These are phyloP conservation scores for Penicillium sp. DNA, from an alignment of 2,329 filamentous ascomycete genomes.

Conservation along the genomic window DNA sequence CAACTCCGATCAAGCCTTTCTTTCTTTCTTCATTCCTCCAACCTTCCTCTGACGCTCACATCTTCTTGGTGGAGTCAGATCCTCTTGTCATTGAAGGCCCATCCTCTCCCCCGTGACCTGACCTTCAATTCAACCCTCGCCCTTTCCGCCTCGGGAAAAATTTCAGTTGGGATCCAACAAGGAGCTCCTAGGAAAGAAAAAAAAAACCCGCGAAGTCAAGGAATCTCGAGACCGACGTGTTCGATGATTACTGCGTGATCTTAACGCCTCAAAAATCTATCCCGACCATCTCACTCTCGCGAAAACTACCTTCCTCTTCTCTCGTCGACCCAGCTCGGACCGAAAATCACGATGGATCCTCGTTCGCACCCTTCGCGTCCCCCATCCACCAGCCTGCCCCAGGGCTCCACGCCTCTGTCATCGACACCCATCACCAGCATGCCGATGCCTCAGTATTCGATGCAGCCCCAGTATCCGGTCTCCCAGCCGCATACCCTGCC, in stretches of 20 bases:
- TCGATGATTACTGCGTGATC: constrained; percentile 48
- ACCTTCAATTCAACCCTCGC: constrained; percentile 18
- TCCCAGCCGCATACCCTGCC: constrained; percentile 54
- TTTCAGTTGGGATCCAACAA: constrained; percentile 28
- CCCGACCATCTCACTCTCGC: constrained; percentile 14
- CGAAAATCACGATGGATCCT: constrained; percentile 45
- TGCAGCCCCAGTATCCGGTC: constrained; percentile 53
- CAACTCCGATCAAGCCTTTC: constrained; percentile 43
- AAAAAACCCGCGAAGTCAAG: constrained; percentile 17
- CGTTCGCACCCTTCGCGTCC: constrained; percentile 52
- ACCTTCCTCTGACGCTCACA: constrained; percentile 29
- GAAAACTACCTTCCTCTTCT: constrained; percentile 17
- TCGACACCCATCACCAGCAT: constrained; percentile 54
- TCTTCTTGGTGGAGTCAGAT: constrained; percentile 42
- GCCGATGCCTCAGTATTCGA: constrained; percentile 55
- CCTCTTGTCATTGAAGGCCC: constrained; percentile 28
- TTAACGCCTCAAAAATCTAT: constrained; percentile 26
- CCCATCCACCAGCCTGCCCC: constrained; percentile 53
- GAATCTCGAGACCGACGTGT: constrained; percentile 24
- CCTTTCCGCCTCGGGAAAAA: constrained; percentile 31
- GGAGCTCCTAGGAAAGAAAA: constrained; percentile 25
- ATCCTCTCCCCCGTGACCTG: constrained; percentile 31
- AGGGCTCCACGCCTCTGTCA: constrained; percentile 52
- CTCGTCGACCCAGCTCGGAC: constrained; percentile 18
- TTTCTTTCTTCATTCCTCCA: constrained; percentile 36